Evolutionary conservation across 768 basidiomycete species (phyloP), one percentile per base, ranked within the genome.

Genomic region (Leccinum broughii): DNA sequence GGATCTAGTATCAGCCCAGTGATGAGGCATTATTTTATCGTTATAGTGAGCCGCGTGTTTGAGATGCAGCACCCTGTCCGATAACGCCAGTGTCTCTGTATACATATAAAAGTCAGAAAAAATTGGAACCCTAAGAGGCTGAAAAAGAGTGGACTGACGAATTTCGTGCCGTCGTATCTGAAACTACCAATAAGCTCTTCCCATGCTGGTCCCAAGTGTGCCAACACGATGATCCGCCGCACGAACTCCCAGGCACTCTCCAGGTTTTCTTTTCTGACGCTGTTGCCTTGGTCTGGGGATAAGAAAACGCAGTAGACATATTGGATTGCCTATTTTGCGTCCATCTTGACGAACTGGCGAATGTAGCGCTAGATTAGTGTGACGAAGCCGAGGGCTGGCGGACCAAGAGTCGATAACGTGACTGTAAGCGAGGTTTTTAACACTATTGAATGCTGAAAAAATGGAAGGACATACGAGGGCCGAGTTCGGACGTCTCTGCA

Each of bases 161-260:
- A 91, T 79, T 86, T 83, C n/a, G 92, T 87, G 4, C 95, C 95
- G 65, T 99, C 95, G 6, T 86, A 78, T 62, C 91, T 81, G 68
- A 96, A 91, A 10, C 92, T 93, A n/a, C 96, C 96, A 3, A 98
- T 88, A 17, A 99, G 84, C 72, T 93, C 92, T 52, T 95, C 91
- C 92, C 95, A 98, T 15, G 82, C 89, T 6, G 88, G 85, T 1
- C 90, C 90, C 4, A 85, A 81, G 68, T 91, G 91, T 7, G 89
- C 86, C 46, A 89, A 76, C 2, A 92, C 88, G 66, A 94, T 88
- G 62, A 92, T 89, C 49, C 90, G 81, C 51, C 92, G 78, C 1
- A 85, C 85, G 24, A 92, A 83, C 51, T 92, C 90, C 89, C 91
- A 92, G 2, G 92, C 86, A 35, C 75, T 82, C 70, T 92, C 87